phyloP scores from a whole-genome alignment of 1,284 basidiomycete genomes.

The Mycena sp. region DNA sequence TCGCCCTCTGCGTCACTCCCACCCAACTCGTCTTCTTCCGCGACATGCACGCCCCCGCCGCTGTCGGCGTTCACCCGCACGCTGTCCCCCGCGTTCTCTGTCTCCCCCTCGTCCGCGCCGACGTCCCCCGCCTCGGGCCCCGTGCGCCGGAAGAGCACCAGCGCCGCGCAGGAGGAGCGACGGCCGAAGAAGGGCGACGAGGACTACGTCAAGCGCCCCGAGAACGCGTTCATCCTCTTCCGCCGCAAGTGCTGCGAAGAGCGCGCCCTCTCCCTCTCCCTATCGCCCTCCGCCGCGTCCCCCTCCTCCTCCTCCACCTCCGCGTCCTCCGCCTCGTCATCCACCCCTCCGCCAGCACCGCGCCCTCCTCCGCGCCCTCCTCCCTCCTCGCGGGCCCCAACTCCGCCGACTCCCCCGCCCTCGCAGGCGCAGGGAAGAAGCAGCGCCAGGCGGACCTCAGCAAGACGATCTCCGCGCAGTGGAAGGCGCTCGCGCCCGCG shows the following conservation, averaged over 20 bases:
- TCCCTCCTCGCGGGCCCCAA: slow-evolving; percentile 4
- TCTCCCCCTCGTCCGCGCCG: not conserved
- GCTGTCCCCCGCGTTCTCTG: slow-evolving; percentile 1
- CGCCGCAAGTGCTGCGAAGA: slow-evolving; percentile 80
- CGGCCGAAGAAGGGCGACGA: slow-evolving; percentile 81
- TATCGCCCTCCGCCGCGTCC: not conserved
- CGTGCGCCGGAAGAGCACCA: not conserved
- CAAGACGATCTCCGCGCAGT: slow-evolving; percentile 29
- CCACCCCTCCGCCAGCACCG: not conserved
- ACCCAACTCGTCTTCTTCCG: not conserved
- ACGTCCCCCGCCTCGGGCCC: not conserved
- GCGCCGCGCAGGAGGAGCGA: slow-evolving; percentile 41
- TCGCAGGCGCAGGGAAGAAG: slow-evolving; percentile 15
- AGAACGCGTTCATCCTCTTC: slow-evolving; percentile 85
- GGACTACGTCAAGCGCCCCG: slow-evolving; percentile 82
- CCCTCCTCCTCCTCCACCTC: not conserved
- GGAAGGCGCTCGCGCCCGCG: slow-evolving; percentile 32
- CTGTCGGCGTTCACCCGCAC: slow-evolving; percentile 21
- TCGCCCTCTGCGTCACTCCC: not conserved
- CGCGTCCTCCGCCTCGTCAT: not conserved
- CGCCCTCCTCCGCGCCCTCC: slow-evolving; percentile 5
- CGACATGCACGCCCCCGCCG: slow-evolving; percentile 10
- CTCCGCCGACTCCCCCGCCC: slow-evolving; percentile 14
- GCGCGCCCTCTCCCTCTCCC: slow-evolving; percentile 38
- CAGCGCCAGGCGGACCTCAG: slow-evolving; percentile 31